Evolutionary conservation across 148 eudicot genomes (phyloP).

Genomic region (Gaultheria prostrata): DNA sequence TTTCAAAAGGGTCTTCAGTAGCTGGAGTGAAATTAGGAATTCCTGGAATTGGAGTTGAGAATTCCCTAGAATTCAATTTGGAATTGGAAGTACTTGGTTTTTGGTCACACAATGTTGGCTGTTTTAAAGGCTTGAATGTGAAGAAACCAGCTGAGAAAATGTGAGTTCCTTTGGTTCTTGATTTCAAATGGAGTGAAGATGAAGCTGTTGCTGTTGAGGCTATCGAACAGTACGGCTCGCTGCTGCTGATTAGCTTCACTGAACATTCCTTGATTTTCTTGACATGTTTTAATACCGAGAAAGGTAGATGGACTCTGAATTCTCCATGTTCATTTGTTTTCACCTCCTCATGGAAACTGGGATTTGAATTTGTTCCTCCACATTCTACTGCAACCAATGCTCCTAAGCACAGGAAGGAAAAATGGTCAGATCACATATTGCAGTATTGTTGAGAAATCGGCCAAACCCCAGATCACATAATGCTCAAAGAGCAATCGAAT

Average conservation of each 20-base stretch:
- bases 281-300: conserved; percentile 53
- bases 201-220: conserved; percentile 52
- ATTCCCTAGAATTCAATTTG: neutral
- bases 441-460: neutral
- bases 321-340: conserved; percentile 64
- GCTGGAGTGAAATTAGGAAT: neutral
- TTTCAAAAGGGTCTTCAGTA: neutral
- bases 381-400: conserved; percentile 81
- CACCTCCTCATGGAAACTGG: conserved; percentile 44
- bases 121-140: conserved; percentile 3
- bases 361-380: conserved; percentile 22
- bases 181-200: conserved; percentile 50
- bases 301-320: conserved; percentile 61
- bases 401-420: conserved; percentile 33
- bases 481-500: no score
- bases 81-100: neutral
- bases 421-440: neutral
- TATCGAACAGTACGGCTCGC: conserved; percentile 58
- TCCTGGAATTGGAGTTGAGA: neutral
- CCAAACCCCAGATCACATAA: no score
- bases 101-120: neutral
- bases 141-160: neutral
- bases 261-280: conserved; percentile 56
- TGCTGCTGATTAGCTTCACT: conserved; percentile 61
- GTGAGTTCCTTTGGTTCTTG: conserved; percentile 21